Conservation (phyloP, 2,329 filamentous ascomycete genomes). For the Penicillium italicum region DNA sequence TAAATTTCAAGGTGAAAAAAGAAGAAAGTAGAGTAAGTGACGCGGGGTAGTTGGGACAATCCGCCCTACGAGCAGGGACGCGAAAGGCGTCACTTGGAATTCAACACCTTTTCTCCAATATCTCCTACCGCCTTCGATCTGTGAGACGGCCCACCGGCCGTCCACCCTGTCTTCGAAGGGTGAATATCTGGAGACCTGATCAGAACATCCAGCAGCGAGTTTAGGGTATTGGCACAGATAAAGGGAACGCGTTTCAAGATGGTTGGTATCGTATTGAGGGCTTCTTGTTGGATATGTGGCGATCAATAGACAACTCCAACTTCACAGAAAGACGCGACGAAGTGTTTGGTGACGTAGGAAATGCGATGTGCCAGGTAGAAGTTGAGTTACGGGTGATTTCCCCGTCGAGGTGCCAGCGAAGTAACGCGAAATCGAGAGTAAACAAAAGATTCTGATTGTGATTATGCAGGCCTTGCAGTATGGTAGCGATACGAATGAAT, state of each 20-base stretch:
- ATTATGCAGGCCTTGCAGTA: background rate
- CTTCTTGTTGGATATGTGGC: background rate
- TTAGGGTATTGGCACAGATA: background rate
- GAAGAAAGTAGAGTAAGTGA: background rate
- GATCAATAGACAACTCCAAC: background rate
- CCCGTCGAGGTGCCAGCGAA: background rate
- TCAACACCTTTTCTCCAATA: background rate
- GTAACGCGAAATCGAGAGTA: background rate
- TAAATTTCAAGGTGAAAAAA: background rate
- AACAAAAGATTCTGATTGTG: background rate
- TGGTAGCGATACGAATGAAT: too few relatives aligned
- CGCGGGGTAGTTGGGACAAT: background rate
- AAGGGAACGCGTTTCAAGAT: background rate
- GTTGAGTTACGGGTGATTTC: background rate
- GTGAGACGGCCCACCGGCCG: slow-evolving; percentile 27
- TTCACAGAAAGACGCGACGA: background rate
- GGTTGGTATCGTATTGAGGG: slow-evolving; percentile 1
- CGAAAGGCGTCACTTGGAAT: background rate
- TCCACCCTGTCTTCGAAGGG: slow-evolving; percentile 16
- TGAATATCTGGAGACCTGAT: slow-evolving; percentile 6
- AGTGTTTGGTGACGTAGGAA: background rate
- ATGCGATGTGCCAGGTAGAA: background rate
- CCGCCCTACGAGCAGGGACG: background rate
- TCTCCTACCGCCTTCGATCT: slow-evolving; percentile 16
- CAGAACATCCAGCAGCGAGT: slow-evolving; percentile 8